Base-by-base conservation (phyloP, 2,329 filamentous ascomycete species). In the Annulohypoxylon truncatum region DNA sequence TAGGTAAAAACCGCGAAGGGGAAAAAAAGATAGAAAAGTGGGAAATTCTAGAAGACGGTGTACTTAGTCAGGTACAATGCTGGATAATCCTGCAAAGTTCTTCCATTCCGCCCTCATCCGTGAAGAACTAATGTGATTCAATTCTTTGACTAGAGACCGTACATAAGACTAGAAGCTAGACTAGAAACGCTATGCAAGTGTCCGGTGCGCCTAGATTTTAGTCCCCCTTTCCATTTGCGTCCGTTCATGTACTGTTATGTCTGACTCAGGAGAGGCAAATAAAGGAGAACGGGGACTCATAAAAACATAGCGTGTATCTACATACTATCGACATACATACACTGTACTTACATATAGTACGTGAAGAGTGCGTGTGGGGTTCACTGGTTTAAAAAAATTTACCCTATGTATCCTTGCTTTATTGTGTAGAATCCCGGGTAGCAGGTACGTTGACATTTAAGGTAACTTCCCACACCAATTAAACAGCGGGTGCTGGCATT, bases 221-320 rank as follows among this genome's bases (percentile, higher is more conserved):
- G 15, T 26, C 10, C 15, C 22, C 50, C 26, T 61, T 58, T 67
- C 42, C 61, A 26, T 61, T 59, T 58, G 47, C 24, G 52, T 64
- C 33, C 4, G 44, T 54, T 4, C 26, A 10, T 24, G 47, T 38
- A 47, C 40, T 33, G 42, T 52, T 29, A 42, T 46, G 33, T 51
- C 52, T 69, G 63, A 69, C 48, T 69, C 63, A 60, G 60, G 55
- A 55, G 64, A 56, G 61, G 58, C 58, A 33, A 70, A 67, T 53
- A 64, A 62, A 64, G 46, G 48, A 64, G 54, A 48, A 22, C 60
- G 31, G 29, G 50, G 47, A 55, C 48, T 47, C n/a, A 59, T 50
- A 55, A 18, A 50, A 46, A 5, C 10, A 46, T n/a, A 26, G 20
- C 24, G 24, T 12, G 18, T 22, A 44, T 20, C 18, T 24, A 44